Evolutionary conservation across 805 yeast species (phyloP).

Genomic region (Kazachstania psychrophila): DNA sequence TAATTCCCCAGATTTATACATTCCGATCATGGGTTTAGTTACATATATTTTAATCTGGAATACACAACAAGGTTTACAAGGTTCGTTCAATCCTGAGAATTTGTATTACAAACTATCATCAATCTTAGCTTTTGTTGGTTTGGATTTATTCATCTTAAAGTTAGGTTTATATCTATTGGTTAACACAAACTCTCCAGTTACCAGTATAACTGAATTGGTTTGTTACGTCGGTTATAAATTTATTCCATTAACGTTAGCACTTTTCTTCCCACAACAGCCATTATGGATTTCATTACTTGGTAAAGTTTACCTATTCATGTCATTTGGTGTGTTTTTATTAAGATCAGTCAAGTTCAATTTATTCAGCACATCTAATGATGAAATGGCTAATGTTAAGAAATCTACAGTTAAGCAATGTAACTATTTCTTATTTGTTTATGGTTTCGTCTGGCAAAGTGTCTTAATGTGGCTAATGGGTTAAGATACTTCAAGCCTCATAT

Average conservation of each 20-base stretch:
- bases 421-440: constrained; percentile 77
- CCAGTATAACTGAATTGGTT: constrained; percentile 68
- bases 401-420: constrained; percentile 71
- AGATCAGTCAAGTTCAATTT: constrained; percentile 40
- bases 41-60: constrained; percentile 84
- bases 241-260: constrained; percentile 59
- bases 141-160: constrained; percentile 69
- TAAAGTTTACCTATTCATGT: constrained; percentile 41
- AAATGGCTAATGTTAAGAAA: constrained; percentile 37
- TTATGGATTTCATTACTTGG: constrained; percentile 35
- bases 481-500: not conserved
- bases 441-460: constrained; percentile 69
- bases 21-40: constrained; percentile 86
- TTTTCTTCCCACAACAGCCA: constrained; percentile 42
- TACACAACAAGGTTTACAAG: constrained; percentile 72
- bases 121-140: constrained; percentile 68
- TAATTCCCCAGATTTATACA: constrained; percentile 93
- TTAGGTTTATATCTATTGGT: constrained; percentile 71
- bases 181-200: constrained; percentile 18
- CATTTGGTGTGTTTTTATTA: constrained; percentile 58
- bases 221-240: constrained; percentile 93
- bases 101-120: constrained; percentile 81
- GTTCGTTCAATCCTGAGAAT: constrained; percentile 86
- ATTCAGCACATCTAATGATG: constrained; percentile 43
- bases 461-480: constrained; percentile 61